Percentiles rank a stretch among this genome's conserved stretches.
These are phyloP conservation scores for Thyridium curvatum DNA, from an alignment of 2,329 filamentous ascomycete genomes.

Conservation along the genomic window DNA sequence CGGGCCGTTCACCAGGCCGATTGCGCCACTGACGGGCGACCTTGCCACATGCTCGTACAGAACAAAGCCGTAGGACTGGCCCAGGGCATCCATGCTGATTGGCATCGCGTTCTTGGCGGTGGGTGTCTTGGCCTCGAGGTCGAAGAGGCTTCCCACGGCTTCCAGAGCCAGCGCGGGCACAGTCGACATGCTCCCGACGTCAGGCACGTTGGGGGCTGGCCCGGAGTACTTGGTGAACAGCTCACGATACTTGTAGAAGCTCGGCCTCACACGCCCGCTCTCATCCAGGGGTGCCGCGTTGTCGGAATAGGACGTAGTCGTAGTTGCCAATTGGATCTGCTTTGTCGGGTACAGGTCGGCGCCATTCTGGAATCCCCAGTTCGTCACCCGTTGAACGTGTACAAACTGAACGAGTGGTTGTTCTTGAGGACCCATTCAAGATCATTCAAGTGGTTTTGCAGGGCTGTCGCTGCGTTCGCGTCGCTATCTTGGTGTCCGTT, in stretches of 20 bases:
- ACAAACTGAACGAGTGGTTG: constrained; percentile 36
- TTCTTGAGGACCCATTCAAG: constrained; percentile 27
- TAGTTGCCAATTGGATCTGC: too few species aligned
- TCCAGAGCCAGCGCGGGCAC: constrained; percentile 29
- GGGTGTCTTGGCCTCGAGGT: constrained; percentile 18
- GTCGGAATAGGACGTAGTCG: constrained; percentile 43
- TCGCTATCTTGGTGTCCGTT: too few species aligned
- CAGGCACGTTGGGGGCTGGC: too few species aligned
- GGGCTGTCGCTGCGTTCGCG: too few species aligned
- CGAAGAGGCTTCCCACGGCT: constrained; percentile 30
- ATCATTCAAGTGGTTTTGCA: too few species aligned
- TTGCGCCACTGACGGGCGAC: constrained; percentile 16
- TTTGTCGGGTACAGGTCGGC: constrained; percentile 35
- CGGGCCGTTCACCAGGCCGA: constrained; percentile 34
- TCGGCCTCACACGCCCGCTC: constrained; percentile 32
- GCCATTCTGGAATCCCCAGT: constrained; percentile 41
- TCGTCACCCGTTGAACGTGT: constrained; percentile 50
- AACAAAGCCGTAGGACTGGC: constrained; percentile 35
- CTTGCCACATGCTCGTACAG: constrained; percentile 32
- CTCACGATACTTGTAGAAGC: too few species aligned
- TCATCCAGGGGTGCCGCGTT: constrained; percentile 44
- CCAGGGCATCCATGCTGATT: constrained; percentile 40
- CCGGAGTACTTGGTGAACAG: too few species aligned
- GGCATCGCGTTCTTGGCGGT: constrained; percentile 22
- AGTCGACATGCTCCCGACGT: constrained; percentile 11